phyloP scores from a whole-genome alignment of 352 stramenopile species.

The Phytophthora aleatoria region DNA sequence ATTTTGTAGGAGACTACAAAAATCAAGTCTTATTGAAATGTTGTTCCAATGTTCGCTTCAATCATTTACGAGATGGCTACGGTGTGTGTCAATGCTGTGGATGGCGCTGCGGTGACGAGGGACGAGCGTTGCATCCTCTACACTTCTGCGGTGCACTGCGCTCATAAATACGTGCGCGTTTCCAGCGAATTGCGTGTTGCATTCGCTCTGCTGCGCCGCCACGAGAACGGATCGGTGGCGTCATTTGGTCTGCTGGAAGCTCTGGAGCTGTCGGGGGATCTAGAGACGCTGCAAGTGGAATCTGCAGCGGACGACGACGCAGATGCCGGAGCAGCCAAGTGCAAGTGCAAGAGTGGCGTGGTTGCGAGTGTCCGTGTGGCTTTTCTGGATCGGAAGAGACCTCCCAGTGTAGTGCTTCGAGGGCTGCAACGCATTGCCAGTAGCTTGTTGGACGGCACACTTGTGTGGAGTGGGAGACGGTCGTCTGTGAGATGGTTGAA shows the following conservation, averaged over 20 bases:
- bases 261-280: constrained; percentile 22
- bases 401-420: constrained; percentile 41
- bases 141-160: constrained; percentile 3
- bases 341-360: constrained; percentile 34
- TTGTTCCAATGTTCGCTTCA: background rate
- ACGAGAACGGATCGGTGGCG: constrained; percentile 14
- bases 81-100: constrained; percentile 37
- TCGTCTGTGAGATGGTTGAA: constrained; percentile 59
- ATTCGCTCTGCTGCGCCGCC: constrained; percentile 34
- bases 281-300: constrained; percentile 14
- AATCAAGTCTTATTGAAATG: background rate
- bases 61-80: constrained; percentile 33
- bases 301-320: constrained; percentile 1
- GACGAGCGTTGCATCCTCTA: constrained; percentile 43
- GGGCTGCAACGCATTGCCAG: constrained; percentile 40
- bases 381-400: constrained; percentile 43
- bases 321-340: background rate
- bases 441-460: constrained; percentile 44
- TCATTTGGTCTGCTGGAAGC: constrained; percentile 43
- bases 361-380: constrained; percentile 37
- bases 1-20: background rate
- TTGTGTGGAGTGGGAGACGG: constrained; percentile 45
- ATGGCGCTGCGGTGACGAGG: background rate
- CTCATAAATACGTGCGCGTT: constrained; percentile 28
- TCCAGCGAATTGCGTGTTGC: constrained; percentile 4